A percentile compares a stretch with the other conserved stretches of the same genome.
These are phyloP conservation scores for Pichia membranifaciens DNA, from an alignment of 805 yeast genomes.

Conservation along the genomic window DNA sequence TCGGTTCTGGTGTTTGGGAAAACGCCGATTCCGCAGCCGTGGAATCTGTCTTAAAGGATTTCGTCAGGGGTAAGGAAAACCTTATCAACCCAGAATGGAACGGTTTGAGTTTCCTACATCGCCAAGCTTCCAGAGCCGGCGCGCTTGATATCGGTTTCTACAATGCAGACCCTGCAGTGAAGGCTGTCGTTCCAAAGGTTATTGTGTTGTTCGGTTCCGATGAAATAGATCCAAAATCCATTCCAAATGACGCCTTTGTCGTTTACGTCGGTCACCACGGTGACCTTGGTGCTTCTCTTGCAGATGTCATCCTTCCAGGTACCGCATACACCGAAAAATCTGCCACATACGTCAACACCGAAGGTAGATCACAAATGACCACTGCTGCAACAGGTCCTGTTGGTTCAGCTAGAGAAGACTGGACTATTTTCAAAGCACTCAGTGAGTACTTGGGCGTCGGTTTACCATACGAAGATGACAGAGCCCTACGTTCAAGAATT, in stretches of 20 bases:
- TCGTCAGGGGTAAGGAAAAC: conserved; percentile 49
- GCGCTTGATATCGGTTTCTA: conserved; percentile 82
- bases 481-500: conserved; percentile 62
- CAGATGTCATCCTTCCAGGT: conserved; percentile 83
- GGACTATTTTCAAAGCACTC: conserved; percentile 81
- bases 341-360: conserved; percentile 82
- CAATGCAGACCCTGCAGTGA: conserved; percentile 40
- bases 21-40: conserved; percentile 57
- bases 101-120: conserved; percentile 72
- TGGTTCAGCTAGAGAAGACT: conserved; percentile 86
- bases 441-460: conserved; percentile 68
- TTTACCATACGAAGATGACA: conserved; percentile 70
- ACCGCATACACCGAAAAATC: conserved; percentile 85
- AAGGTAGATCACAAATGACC: conserved; percentile 80
- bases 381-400: conserved; percentile 86
- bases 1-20: conserved; percentile 76
- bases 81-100: conserved; percentile 73
- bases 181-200: conserved; percentile 56
- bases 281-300: conserved; percentile 80
- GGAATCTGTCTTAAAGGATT: conserved; percentile 54
- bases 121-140: conserved; percentile 84
- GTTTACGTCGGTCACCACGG: conserved; percentile 92
- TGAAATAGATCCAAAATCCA: conserved; percentile 60
- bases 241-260: conserved; percentile 82
- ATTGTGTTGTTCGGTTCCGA: conserved; percentile 81